Evolutionary conservation across 148 eudicot genomes (phyloP).

Genomic region (Polygonum maritimum): DNA sequence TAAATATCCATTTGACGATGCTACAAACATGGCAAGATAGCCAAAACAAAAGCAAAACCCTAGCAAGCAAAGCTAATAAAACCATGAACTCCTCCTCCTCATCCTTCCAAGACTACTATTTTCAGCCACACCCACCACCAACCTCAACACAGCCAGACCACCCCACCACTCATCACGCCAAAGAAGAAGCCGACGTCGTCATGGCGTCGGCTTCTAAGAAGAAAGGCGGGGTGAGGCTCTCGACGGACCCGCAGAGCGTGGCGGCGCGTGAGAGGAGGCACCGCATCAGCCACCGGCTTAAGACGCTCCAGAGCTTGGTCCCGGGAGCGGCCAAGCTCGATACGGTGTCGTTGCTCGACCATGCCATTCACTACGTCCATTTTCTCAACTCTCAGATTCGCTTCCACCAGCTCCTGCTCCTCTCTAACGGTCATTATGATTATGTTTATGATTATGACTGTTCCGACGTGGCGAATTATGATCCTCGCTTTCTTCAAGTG

Average conservation of each 20-base stretch:
- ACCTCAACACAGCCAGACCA: not conserved
- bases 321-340: constrained; percentile 68
- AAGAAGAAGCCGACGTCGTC: not conserved
- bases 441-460: too few species aligned
- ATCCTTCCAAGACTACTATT: not conserved
- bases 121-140: not conserved
- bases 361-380: constrained; percentile 64
- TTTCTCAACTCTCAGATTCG: constrained; percentile 52
- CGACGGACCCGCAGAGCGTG: constrained; percentile 71
- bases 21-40: not conserved
- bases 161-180: not conserved
- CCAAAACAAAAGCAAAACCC: not conserved
- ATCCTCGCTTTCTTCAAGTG: not conserved
- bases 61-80: not conserved
- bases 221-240: constrained; percentile 28
- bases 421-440: not conserved
- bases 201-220: too few species aligned
- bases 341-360: constrained; percentile 63
- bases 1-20: not conserved
- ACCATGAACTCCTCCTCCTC: not conserved
- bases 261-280: constrained; percentile 67
- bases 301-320: constrained; percentile 50
- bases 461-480: not conserved
- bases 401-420: constrained; percentile 42
- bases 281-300: constrained; percentile 54